Conservation (phyloP, 1,284 basidiomycete genomes). For the Ceratobasidium sp. region DNA sequence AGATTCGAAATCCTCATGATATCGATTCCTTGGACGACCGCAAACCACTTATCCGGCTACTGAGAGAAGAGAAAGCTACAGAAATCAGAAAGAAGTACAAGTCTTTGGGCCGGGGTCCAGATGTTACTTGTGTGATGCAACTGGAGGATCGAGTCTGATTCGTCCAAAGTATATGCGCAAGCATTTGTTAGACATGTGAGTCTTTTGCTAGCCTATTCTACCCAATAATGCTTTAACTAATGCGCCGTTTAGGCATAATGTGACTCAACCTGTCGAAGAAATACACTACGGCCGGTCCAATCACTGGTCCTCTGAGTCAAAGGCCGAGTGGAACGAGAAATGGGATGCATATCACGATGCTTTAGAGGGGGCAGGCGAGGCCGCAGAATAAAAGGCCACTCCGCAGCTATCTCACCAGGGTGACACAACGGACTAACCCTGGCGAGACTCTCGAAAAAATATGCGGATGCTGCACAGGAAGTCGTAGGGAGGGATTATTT, state of each 20-base stretch:
- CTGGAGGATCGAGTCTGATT: no score
- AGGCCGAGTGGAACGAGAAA: background rate
- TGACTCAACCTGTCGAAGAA: background rate
- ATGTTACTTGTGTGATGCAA: background rate
- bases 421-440: no score
- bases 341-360: constrained; percentile 1
- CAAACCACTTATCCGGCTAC: background rate
- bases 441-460: no score
- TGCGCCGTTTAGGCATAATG: background rate
- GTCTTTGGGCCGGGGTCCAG: background rate
- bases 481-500: no score
- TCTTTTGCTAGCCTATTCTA: background rate
- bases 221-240: background rate
- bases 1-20: background rate
- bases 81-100: background rate
- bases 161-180: no score
- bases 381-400: no score
- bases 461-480: no score
- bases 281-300: background rate
- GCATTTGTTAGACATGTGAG: background rate
- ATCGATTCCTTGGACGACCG: background rate
- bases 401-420: no score
- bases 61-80: background rate
- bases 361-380: background rate
- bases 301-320: background rate